phyloP scores from a whole-genome alignment of 2,329 filamentous ascomycete genomes.

The Blumeriella jaapii region DNA sequence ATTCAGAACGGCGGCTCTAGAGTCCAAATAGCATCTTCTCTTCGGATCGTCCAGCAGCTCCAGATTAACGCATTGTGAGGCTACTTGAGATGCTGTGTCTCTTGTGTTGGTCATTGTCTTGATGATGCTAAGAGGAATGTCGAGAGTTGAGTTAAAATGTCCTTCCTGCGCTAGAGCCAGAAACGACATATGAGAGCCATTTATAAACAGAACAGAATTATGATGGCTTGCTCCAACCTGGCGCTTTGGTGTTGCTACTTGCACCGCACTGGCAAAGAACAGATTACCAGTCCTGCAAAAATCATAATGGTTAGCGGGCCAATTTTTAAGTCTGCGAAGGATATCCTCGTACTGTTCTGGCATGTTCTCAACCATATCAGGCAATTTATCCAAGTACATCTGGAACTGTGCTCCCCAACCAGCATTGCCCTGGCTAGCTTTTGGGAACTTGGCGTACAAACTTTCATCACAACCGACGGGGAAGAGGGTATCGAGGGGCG shows the following conservation, averaged over 20 bases:
- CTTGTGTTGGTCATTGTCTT: not conserved
- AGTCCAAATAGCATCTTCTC: not conserved
- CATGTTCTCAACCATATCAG: not conserved
- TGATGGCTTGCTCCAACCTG: conserved; percentile 4
- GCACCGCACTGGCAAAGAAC: conserved; percentile 3
- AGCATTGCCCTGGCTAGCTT: conserved; percentile 6
- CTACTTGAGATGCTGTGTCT: not conserved
- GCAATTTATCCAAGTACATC: conserved; percentile 14
- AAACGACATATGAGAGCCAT: conserved; percentile 6
- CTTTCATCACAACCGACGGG: conserved; percentile 9
- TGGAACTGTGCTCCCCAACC: conserved; percentile 19
- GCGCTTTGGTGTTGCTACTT: not conserved
- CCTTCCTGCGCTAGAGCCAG: conserved; percentile 1
- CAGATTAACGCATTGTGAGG: not conserved
- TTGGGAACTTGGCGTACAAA: conserved; percentile 18
- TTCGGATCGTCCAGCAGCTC: not conserved
- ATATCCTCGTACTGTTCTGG: too few species aligned
- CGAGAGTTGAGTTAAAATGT: conserved; percentile 8
- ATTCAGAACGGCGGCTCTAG: not conserved
- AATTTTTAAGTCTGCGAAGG: not conserved
- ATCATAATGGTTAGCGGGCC: not conserved
- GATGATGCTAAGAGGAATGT: conserved; percentile 4
- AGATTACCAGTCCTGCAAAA: not conserved
- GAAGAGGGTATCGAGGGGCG: conserved; percentile 15
- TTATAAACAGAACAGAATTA: conserved; percentile 7